Base-by-base conservation (phyloP, 2,329 filamentous ascomycete species). In the Ceratocystis destructans region DNA sequence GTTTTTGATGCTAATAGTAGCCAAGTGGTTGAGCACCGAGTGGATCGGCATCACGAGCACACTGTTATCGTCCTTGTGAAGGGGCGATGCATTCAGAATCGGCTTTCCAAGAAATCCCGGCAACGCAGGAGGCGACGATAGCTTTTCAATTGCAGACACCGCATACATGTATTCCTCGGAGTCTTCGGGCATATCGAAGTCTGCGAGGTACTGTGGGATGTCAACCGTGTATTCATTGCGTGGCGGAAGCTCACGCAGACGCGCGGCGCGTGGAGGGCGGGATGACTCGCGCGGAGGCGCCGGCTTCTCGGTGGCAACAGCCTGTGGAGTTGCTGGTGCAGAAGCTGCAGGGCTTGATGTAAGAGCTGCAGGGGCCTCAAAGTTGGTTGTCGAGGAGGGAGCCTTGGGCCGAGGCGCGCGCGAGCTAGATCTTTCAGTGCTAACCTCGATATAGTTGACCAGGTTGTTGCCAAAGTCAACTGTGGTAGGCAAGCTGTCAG, bases 401-500 rank as follows among this genome's bases (percentile, higher is more conserved):
- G 33, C 45, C 62, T 67, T 67, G 61, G 66, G 48, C 17, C 62
- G 57, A 7, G 63, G 33, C 5, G 69, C 66, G 12, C 64, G 77
- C 71, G 79, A 79, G 37, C 86, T 76, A 72, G 92, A 87, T 66
- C 91, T 87, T 45, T 89, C 85, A 8, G 61, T 37, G 50, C 50
- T 61, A 69, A 97, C 89, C 78, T 99, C 94, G 73, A 99, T 90
- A 74, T 97, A 99, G 77, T 99, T 99, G 76, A 99, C 93, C 20
- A 99, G 81, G 73, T 96, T 96, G 77, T 97, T 97, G 70, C 91
- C 95, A 75, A 95, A 96, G 75, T 99, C 94, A 67, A 99, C 94
- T 1, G 94, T 96, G 0, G 94, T 97, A 15, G 94, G 93, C 66
- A 96, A 80, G 70, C 88, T 85, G 68, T 89, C 86, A 17, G 90